phyloP scores from a whole-genome alignment of 768 basidiomycete genomes.

The Cyclocybe aegerita region DNA sequence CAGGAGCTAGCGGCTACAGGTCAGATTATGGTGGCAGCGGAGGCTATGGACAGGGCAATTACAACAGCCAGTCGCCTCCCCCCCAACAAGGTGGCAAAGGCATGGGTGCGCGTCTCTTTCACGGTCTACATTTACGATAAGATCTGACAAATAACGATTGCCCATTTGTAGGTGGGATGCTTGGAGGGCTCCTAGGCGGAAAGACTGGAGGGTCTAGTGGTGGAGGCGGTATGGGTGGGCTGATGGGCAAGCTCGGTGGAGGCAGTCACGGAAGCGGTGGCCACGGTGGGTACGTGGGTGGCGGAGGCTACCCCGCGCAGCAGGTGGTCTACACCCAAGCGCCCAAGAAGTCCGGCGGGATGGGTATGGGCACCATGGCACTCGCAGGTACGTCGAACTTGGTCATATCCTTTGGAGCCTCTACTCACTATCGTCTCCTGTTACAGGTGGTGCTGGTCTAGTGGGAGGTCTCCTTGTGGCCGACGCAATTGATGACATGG shows the following conservation, averaged over 20 bases:
- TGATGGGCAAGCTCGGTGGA: conserved; percentile 6
- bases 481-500: conserved; percentile 45
- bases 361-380: conserved; percentile 48
- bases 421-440: conserved; percentile 1
- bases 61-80: conserved; percentile 1
- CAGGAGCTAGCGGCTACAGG: not conserved
- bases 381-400: conserved; percentile 39
- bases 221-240: conserved; percentile 7
- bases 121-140: conserved; percentile 8
- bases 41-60: conserved; percentile 16
- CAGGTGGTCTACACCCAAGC: conserved; percentile 35
- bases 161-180: conserved; percentile 12
- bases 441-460: conserved; percentile 59
- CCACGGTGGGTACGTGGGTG: conserved; percentile 14
- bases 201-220: conserved; percentile 16
- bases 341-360: conserved; percentile 43
- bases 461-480: conserved; percentile 60
- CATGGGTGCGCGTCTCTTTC: conserved; percentile 10
- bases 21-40: conserved; percentile 10
- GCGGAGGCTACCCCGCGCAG: conserved; percentile 20
- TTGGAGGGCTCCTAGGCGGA: conserved; percentile 24
- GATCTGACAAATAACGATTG: not conserved
- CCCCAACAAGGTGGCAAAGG: conserved; percentile 13
- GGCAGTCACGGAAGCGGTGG: conserved; percentile 14
- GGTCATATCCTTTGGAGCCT: not conserved